A percentile compares a stretch with the other conserved stretches of the same genome.
Evolutionary conservation across 148 eudicot genomes (phyloP).

Genomic region (Salicornia ramosissima): DNA sequence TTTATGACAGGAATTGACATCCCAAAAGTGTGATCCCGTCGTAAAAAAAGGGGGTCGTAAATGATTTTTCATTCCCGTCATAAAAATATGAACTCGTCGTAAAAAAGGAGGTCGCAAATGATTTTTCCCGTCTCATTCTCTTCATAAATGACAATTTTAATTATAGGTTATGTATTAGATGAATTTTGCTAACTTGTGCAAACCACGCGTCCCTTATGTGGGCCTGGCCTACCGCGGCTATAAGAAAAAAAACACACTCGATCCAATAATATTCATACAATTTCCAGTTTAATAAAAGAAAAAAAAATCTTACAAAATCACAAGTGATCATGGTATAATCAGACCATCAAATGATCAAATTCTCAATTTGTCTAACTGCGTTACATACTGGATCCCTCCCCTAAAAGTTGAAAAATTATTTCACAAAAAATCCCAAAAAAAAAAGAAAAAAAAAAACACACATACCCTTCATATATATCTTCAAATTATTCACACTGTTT

Average conservation of each 20-base stretch:
- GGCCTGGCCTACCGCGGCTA: conserved; percentile 8
- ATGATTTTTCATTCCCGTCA: too few relatives aligned
- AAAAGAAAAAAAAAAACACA: not conserved
- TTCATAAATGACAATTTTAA: too few relatives aligned
- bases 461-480: not conserved
- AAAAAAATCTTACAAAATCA: not conserved
- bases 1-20: too few relatives aligned
- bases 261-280: not conserved
- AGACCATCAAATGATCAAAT: not conserved
- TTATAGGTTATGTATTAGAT: too few relatives aligned
- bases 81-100: too few relatives aligned
- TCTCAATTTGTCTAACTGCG: not conserved
- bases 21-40: too few relatives aligned
- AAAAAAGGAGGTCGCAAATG: too few relatives aligned
- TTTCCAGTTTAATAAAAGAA: too few relatives aligned
- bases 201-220: conserved; percentile 15
- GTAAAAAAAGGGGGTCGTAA: too few relatives aligned
- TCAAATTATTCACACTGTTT: not conserved
- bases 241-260: not conserved
- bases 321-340: too few relatives aligned
- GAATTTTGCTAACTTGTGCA: conserved; percentile 19
- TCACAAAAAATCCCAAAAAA: not conserved
- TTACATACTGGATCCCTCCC: conserved; percentile 7
- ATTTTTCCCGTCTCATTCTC: too few relatives aligned
- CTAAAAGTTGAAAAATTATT: conserved; percentile 2